Base-by-base conservation (phyloP, 75 land plant genomes). In the Isoetes taiwanensis region DNA sequence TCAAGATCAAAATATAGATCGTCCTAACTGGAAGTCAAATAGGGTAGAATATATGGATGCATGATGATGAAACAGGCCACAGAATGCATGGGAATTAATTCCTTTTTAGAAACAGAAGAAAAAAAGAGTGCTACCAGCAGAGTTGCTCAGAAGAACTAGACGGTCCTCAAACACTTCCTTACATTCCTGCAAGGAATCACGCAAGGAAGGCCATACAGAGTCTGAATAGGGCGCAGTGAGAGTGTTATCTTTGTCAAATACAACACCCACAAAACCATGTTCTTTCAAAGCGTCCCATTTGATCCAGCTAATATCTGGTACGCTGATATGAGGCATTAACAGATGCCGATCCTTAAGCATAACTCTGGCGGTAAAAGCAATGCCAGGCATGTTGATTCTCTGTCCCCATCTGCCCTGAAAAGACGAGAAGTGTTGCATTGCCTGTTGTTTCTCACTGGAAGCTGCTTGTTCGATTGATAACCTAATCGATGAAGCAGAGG, bases 201-300 rank as follows among this genome's bases (percentile, higher is more conserved):
- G 28, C 30, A 93, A 75, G 3, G 79, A 61, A 0, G 79, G 80
- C 83, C 86, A 88, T 17, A 84, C 64, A 26, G 68, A 37, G 3
- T 69, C 56, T 27, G 75, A 76, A 66, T 88, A 88, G 57, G 98
- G 98, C 4, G 75, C 81, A 3, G 98, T 93, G 57, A 93, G 65
- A 4, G 98, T 93, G 43, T 93, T 93, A 59, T 93, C 98, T 61
- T 93, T 93, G 63, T 93, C 98, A 70, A 93, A 88, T 30, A 93
- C 85, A 33, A 93, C 83, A 6, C 96, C 98, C 29, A 71, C 55
- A 43, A 93, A 87, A 0, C 98, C 98, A 28, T 64, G 62, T 0
- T 65, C 53, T 34, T 46, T 57, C 21, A 93, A 61, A 43, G 78
- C 85, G 21, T 32, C 71, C 98, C 98, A 93, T 48, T 93, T 79